Evolutionary conservation across 495 filamentous ascomycete genomes (phyloP).

Genomic region (Tuber magnatum): DNA sequence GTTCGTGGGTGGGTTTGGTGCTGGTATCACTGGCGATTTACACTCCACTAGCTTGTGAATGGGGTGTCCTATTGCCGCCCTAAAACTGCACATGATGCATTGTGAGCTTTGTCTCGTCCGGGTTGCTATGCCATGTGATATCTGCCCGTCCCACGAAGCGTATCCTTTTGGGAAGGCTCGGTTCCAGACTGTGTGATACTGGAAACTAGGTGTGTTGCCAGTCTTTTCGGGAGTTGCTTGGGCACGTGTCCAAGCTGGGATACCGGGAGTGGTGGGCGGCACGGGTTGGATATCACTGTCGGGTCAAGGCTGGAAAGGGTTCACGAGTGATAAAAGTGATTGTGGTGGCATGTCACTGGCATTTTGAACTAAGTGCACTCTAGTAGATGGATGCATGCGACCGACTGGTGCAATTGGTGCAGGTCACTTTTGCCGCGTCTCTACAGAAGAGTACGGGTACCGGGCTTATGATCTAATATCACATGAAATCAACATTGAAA

Average conservation of each 20-base stretch:
- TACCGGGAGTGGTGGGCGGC: neutral
- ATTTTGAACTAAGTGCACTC: neutral
- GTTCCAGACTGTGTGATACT: neutral
- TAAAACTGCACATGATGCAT: neutral
- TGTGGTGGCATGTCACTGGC: neutral
- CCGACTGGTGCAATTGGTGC: neutral
- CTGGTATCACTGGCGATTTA: neutral
- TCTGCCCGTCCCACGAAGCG: neutral
- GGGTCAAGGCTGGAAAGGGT: neutral
- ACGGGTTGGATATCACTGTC: neutral
- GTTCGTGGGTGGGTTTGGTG: neutral
- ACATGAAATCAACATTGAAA: neutral
- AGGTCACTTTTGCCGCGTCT: neutral
- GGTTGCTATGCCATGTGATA: neutral
- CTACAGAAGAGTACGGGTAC: neutral
- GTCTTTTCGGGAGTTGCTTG: neutral
- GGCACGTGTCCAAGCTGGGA: neutral
- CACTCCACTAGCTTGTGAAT: neutral
- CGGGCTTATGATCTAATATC: neutral
- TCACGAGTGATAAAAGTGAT: neutral
- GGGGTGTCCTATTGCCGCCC: neutral
- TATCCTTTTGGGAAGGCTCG: neutral
- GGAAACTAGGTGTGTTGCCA: neutral
- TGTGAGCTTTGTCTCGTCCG: neutral
- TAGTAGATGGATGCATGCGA: neutral